A percentile compares a stretch with the other conserved stretches of the same genome.
phyloP scores from a whole-genome alignment of 352 stramenopile genomes.

The Phytophthora colocasiae region DNA sequence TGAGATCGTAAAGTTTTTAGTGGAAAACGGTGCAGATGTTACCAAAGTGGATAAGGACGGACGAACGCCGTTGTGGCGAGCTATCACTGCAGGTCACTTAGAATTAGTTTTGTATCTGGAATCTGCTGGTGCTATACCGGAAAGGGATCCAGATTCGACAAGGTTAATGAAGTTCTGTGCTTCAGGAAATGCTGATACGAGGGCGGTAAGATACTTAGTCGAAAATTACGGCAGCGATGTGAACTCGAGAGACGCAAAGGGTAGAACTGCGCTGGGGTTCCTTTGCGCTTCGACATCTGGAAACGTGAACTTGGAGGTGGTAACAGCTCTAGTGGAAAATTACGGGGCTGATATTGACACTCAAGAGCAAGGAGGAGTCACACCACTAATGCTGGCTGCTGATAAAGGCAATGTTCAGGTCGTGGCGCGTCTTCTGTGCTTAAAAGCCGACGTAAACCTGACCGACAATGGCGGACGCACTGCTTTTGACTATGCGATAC shows the following conservation, averaged over 20 bases:
- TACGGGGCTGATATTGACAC: slow-evolving; percentile 4
- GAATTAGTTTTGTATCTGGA: slow-evolving; percentile 1
- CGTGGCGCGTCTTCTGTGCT: not conserved
- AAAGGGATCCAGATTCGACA: not conserved
- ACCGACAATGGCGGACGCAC: not conserved
- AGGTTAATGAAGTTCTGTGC: slow-evolving; percentile 5
- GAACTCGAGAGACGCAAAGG: not conserved
- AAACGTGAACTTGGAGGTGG: not conserved
- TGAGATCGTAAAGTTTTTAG: not conserved
- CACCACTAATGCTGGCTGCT: slow-evolving; percentile 1
- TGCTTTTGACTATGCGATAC: not conserved
- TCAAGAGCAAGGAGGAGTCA: not conserved
- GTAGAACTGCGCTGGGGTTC: slow-evolving; percentile 2
- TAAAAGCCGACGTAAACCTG: not conserved
- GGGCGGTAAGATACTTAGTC: not conserved
- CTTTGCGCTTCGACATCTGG: not conserved
- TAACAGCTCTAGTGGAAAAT: slow-evolving; percentile 5
- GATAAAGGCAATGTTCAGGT: not conserved
- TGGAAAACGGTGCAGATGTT: slow-evolving; percentile 1
- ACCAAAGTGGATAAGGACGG: not conserved
- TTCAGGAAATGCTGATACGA: not conserved
- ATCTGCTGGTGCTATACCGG: not conserved
- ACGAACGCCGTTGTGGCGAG: not conserved
- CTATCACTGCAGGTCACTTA: not conserved
- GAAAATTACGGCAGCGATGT: not conserved